Evolutionary conservation across 2,329 filamentous ascomycete species (phyloP), one percentile per base, ranked within the genome.

Genomic region (Paecilomyces fulvus): DNA sequence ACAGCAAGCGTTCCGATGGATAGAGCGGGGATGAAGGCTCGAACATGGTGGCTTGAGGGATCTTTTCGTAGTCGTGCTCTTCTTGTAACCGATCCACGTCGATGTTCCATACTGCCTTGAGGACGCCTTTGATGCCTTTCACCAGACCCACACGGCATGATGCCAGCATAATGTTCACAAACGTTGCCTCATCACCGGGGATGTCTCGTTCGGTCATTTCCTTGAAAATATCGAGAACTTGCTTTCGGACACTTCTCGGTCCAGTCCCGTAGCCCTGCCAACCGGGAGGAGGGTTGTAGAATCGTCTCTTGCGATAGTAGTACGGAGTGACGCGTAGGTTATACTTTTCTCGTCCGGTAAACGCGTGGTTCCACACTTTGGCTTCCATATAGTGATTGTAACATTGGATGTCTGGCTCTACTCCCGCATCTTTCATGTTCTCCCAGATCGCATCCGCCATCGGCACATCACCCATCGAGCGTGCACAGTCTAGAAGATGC

Each of bases 1-100:
- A 76, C 21, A 92, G 76, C 0, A 92, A 75, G 1, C 75, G 73
- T 7, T 68, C 60, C 0, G 81, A 83, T 1, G 89, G 89, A 53
- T 77, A 74, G 30, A 87, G 69, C 7, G 82, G 79, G 1, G 82
- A 85, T 28, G 77, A 74, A 0, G 62, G 64, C 0, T 74, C 66
- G 49, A 82, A 78, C 1, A 65, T 63, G 30, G 66, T 74, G n/a
- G 75, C 68, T 1, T 67, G 65, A 11, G 69, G 64, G 17, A 72
- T 58, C 4, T 60, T 59, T n/a, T 64, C 64, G 49, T 65, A 63
- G 49, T 74, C 72, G 9, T 68, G 60, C 21, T 64, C 66, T 3
- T 60, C 57, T 55, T 73, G 61, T 23, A 82, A 63, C 2, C 64
- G 64, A 51, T 77, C 70, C 3, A 79, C 70, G 58, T 83, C 75